phyloP scores from a whole-genome alignment of 208 protist species.

The Leishmania tarentolae region DNA sequence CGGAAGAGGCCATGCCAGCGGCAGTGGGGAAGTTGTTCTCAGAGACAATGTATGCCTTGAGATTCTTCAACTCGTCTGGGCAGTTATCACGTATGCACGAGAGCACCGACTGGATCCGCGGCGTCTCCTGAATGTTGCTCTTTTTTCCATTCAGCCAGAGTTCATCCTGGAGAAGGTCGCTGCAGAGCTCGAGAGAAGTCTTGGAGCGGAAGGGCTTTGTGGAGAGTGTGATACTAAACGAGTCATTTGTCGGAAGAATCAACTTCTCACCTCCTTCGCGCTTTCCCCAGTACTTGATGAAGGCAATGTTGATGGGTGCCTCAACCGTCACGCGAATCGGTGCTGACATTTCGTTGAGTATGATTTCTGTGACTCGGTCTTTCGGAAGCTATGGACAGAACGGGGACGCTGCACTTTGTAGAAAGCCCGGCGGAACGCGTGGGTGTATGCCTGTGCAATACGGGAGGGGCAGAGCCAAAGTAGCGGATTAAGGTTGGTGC shows the following conservation, averaged over 20 bases:
- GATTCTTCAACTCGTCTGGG: slow-evolving; percentile 41
- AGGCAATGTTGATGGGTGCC: slow-evolving; percentile 99
- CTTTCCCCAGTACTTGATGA: slow-evolving; percentile 99
- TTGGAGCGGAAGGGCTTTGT: slow-evolving; percentile 94
- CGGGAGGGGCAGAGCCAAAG: not conserved
- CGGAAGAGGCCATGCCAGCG: slow-evolving; percentile 98
- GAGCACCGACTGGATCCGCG: slow-evolving; percentile 85
- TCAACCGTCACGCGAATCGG: slow-evolving; percentile 82
- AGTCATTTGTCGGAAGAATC: slow-evolving; percentile 96
- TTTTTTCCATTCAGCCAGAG: slow-evolving; percentile 96
- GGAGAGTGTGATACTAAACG: slow-evolving; percentile 96
- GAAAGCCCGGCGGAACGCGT: not conserved
- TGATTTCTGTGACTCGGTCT: not conserved
- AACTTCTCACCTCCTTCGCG: slow-evolving; percentile 92
- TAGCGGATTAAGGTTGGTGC: not conserved
- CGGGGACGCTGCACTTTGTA: not conserved
- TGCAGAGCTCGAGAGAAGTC: slow-evolving; percentile 92
- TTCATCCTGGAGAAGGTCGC: slow-evolving; percentile 73
- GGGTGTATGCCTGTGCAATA: not conserved
- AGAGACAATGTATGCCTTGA: slow-evolving; percentile 93
- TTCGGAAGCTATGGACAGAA: not conserved
- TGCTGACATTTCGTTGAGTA: slow-evolving; percentile 18
- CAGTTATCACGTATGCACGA: slow-evolving; percentile 51
- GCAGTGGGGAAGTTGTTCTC: slow-evolving; percentile 99
- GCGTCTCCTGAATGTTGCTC: slow-evolving; percentile 63